Evolutionary conservation across 352 stramenopile genomes (phyloP).

Genomic region (Globisporangium yorkense): DNA sequence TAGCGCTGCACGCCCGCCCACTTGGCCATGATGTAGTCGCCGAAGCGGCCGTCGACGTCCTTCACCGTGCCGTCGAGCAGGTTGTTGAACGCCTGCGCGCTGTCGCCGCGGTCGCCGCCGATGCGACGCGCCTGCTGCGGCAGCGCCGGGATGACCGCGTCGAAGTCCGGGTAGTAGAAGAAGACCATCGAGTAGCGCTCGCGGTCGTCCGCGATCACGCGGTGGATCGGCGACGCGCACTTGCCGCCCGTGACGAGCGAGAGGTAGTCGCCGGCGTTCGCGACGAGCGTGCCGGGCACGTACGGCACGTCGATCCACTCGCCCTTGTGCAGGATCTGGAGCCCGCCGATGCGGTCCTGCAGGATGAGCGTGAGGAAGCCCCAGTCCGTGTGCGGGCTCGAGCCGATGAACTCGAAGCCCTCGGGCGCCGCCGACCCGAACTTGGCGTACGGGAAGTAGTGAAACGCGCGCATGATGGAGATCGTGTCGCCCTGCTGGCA

Average conservation of each 20-base stretch:
- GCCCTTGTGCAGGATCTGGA: conserved; percentile 65
- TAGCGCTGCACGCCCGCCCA: conserved; percentile 70
- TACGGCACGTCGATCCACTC: conserved; percentile 76
- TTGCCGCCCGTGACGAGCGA: conserved; percentile 61
- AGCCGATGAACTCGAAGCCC: conserved; percentile 70
- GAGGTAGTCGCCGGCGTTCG: conserved; percentile 79
- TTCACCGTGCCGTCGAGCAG: conserved; percentile 58
- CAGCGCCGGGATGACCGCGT: conserved; percentile 53
- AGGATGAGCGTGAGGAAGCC: conserved; percentile 82
- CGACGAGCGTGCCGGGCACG: conserved; percentile 61
- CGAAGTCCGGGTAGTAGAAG: conserved; percentile 84
- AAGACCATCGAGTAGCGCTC: conserved; percentile 82
- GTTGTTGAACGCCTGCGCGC: conserved; percentile 55
- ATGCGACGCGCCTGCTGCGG: conserved; percentile 24
- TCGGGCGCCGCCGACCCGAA: conserved; percentile 36
- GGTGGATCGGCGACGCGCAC: conserved; percentile 69
- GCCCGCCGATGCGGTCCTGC: conserved; percentile 61
- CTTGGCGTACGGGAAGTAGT: conserved; percentile 77
- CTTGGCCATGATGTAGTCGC: conserved; percentile 81
- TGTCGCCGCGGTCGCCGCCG: conserved; percentile 28
- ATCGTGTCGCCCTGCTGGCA: conserved; percentile 68
- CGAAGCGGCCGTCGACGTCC: conserved; percentile 54
- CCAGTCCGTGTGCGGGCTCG: conserved; percentile 82
- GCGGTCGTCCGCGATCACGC: conserved; percentile 59
- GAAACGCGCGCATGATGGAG: conserved; percentile 81